Conservation (phyloP, 495 filamentous ascomycete species). For the Penicillium herquei region DNA sequence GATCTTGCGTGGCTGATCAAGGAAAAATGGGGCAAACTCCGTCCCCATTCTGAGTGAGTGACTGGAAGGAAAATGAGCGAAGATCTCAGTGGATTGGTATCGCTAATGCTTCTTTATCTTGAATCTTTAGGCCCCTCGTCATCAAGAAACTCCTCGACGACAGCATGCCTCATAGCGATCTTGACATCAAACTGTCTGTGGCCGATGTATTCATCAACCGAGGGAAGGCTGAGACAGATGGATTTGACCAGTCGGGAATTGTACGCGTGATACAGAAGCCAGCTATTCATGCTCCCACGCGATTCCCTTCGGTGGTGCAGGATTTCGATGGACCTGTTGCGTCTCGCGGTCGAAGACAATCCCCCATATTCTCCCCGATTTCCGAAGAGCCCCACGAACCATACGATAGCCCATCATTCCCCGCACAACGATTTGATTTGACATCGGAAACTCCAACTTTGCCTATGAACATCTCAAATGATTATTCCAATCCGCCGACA, state of each 20-base stretch:
- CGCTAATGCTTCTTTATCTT: not conserved
- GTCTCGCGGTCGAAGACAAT: too few species aligned
- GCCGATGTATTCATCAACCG: constrained; percentile 40
- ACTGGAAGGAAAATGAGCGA: not conserved
- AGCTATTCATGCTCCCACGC: constrained; percentile 14
- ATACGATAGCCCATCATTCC: too few species aligned
- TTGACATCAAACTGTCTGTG: constrained; percentile 35
- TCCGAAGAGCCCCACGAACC: too few species aligned
- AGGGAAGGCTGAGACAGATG: constrained; percentile 32
- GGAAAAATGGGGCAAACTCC: constrained; percentile 34
- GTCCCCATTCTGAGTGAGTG: constrained; percentile 34
- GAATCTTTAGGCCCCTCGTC: constrained; percentile 26
- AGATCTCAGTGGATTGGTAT: too few species aligned
- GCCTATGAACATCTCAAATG: too few species aligned
- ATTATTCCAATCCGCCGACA: too few species aligned
- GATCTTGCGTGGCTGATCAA: constrained; percentile 33
- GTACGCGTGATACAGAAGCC: constrained; percentile 37
- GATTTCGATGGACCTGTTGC: constrained; percentile 10
- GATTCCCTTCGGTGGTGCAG: constrained; percentile 34
- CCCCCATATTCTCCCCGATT: too few species aligned
- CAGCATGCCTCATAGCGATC: constrained; percentile 29
- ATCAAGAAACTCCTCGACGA: constrained; percentile 43
- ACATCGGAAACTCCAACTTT: too few species aligned
- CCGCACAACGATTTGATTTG: too few species aligned
- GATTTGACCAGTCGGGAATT: constrained; percentile 35